Evolutionary conservation across 148 eudicot genomes (phyloP).

Genomic region (Pharnaceum exiguum): DNA sequence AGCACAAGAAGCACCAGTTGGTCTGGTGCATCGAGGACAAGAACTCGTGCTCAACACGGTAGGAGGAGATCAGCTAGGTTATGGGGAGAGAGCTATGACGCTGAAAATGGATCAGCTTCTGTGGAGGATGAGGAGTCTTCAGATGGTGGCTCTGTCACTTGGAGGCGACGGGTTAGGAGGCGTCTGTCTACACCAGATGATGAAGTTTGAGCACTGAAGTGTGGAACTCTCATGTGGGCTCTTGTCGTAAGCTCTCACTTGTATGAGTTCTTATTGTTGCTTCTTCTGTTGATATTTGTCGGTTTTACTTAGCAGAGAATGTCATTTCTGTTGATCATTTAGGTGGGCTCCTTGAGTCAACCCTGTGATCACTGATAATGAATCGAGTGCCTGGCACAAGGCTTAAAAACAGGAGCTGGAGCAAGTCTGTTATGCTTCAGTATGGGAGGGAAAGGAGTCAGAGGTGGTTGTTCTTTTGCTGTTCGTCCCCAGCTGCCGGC

Average conservation of each 20-base stretch:
- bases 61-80: conserved; percentile 56
- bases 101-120: conserved; percentile 33
- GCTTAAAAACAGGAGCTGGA: too few relatives aligned
- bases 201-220: conserved; percentile 13
- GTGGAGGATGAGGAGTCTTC: conserved; percentile 51
- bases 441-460: too few relatives aligned
- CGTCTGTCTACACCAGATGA: conserved; percentile 39
- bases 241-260: neutral
- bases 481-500: too few relatives aligned
- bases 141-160: conserved; percentile 37
- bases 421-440: too few relatives aligned
- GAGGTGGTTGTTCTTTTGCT: too few relatives aligned
- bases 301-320: neutral
- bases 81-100: conserved; percentile 70
- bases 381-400: too few relatives aligned
- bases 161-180: conserved; percentile 39
- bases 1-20: conserved; percentile 50
- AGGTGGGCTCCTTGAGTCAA: too few relatives aligned
- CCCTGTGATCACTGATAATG: too few relatives aligned
- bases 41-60: conserved; percentile 46
- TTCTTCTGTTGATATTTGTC: neutral
- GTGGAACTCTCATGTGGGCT: neutral
- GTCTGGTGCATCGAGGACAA: conserved; percentile 51
- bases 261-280: neutral
- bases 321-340: neutral